Evolutionary conservation across 1,284 basidiomycete species (phyloP), one percentile per base, ranked within the genome.

Genomic region (Puccinia triticina): DNA sequence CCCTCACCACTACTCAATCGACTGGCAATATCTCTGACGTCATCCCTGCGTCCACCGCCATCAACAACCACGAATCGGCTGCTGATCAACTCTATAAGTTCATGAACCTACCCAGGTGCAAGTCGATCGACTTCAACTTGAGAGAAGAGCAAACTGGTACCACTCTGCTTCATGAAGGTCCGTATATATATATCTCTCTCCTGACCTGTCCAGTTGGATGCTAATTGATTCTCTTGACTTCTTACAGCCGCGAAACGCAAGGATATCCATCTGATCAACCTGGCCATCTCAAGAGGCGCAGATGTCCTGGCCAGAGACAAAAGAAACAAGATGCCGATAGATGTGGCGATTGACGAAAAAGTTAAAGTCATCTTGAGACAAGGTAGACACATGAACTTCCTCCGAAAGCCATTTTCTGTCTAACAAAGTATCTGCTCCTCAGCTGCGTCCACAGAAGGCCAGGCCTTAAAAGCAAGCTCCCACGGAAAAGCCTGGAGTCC

Each of bases 281-380:
- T 94, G 16, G 92, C 92, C 0, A 91, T 96, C 0, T 91, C 92
- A 75, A 92, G 92, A 16, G 95, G 95, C 0, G 95, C 94, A 0
- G 95, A 97, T 86, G 93, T 97, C 0, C 96, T 96, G 85, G 92
- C 93, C 0, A 90, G 95, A 8, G 94, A 98, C 87, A 89, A 91
- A 48, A 90, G 89, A 77, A 94, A 95, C 12, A 92, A 92, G 85
- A 90, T 92, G 83, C 91, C 93, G 0, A 89, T 91, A 74, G 94
- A 97, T 76, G 86, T 88, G n/a, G 88, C 90, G 37, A 89, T 88
- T 80, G 85, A 95, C 84, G 94, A 96, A 85, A 90, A 92, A 50
- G 92, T 96, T 83, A 91, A 92, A 83, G 92, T 92, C 0, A 95
- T 96, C 84, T 87, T 98, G 83, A 89, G 92, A 77, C 94, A 97